Evolutionary conservation across 2,329 filamentous ascomycete species (phyloP), one percentile per base, ranked within the genome.

Genomic region (Zasmidium cellare): DNA sequence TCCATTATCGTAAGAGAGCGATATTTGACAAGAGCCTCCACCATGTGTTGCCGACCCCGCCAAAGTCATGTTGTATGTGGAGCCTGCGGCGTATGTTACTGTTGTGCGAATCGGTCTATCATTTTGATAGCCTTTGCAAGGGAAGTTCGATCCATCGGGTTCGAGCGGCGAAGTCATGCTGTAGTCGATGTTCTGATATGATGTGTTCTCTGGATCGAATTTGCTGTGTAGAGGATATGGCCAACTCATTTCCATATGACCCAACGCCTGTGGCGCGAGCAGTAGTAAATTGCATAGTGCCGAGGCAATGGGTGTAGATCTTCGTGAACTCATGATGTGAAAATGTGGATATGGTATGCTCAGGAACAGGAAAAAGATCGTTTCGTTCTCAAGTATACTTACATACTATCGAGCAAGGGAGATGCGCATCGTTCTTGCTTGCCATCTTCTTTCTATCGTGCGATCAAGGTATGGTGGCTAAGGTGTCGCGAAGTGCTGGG

Each of bases 1-100:
- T 48, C 88, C 89, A 62, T 84, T 79, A 76, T 93, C 88, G 74
- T 88, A 90, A 28, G 87, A 90, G 24, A 93, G 78, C 2, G 87
- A 84, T 48, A 90, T 79, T 76, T 94, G 90, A 76, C 90, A 92
- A 9, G 86, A 90, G 44, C 90, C 90, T 41, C 90, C 89, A 38
- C 79, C 77, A 76, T 31, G 73, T 16, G 73, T 75, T 9, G 75
- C 76, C 51, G 81, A 82, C 35, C 89, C 89, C 58, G 75, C 76
- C 54, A 92, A 77, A 58, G 81, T 83, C 74, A 92, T 80, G 64
- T 83, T 82, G 74, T 90, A 86, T 24, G 77, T 74, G 56, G 80
- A 73, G 31, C 90, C 90, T 5, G 86, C 82, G 3, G 76, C 71
- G 73, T 88, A 92, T 22, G 79, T 84, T 35, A 82, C 84, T 19